These are phyloP conservation scores for Cordia subcordata DNA, from an alignment of 257 asterid species.

Conservation along the genomic window DNA sequence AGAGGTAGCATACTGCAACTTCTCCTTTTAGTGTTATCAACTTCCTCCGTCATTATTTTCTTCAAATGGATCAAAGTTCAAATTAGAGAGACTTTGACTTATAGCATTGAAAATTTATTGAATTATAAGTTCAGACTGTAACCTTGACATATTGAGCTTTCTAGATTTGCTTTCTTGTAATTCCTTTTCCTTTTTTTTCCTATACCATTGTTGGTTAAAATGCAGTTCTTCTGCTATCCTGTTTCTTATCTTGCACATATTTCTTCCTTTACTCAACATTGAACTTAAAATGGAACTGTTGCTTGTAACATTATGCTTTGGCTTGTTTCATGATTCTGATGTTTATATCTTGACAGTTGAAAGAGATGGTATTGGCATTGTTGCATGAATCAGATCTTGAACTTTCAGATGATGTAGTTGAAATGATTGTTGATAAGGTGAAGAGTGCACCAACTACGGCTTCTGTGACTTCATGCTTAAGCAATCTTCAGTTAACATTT, in stretches of 20 bases:
- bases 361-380: constrained; percentile 90
- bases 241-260: background rate
- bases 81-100: no score
- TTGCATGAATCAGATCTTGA: constrained; percentile 75
- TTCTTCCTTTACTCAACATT: no score
- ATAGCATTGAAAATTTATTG: no score
- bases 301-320: no score
- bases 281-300: no score
- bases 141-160: no score
- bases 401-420: constrained; percentile 71
- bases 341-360: constrained; percentile 40
- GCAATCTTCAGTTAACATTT: background rate
- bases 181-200: background rate
- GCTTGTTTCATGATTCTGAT: background rate
- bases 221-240: background rate
- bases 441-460: background rate
- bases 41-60: no score
- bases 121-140: no score
- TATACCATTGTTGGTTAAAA: background rate
- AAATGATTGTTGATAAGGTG: constrained; percentile 76
- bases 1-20: constrained; percentile 39
- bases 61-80: no score
- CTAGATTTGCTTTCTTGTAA: no score
- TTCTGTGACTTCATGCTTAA: background rate
- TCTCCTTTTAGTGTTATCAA: no score